Percentiles rank a stretch among this genome's conserved stretches.
These are phyloP conservation scores for Saccharum spontaneum DNA, from an alignment of 176 grass and related monocot species.

Conservation along the genomic window DNA sequence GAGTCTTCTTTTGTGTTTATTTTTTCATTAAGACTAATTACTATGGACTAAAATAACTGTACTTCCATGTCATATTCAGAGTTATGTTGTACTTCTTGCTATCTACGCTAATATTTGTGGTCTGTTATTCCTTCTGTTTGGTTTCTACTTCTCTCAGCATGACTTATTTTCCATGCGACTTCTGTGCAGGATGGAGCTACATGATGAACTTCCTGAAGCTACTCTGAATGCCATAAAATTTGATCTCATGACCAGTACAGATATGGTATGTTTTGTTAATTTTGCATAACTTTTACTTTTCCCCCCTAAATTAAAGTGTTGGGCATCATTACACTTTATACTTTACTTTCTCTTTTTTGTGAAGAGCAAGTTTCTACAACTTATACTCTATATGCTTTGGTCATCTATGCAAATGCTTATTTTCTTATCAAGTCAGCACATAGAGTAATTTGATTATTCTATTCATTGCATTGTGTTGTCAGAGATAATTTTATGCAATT, in stretches of 20 bases:
- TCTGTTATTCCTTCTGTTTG: slow-evolving; percentile 7
- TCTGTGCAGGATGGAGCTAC: slow-evolving; percentile 53
- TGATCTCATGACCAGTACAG: slow-evolving; percentile 62
- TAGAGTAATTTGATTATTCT: slow-evolving; percentile 25
- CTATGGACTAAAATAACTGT: background rate
- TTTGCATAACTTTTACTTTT: background rate
- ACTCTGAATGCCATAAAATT: slow-evolving; percentile 59
- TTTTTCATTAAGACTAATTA: background rate
- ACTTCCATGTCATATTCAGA: background rate
- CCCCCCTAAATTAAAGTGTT: background rate
- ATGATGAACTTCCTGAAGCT: slow-evolving; percentile 35
- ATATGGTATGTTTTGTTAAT: slow-evolving; percentile 65
- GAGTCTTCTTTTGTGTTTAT: background rate
- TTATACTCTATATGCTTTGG: background rate
- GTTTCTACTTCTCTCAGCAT: slow-evolving; percentile 25
- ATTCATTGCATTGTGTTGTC: slow-evolving; percentile 1
- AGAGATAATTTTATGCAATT: slow-evolving; percentile 5
- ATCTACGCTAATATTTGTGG: background rate
- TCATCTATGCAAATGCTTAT: background rate
- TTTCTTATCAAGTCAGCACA: background rate
- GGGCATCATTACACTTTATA: background rate
- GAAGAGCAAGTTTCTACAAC: background rate
- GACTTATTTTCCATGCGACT: slow-evolving; percentile 15
- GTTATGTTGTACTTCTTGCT: background rate
- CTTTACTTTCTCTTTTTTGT: background rate